Evolutionary conservation across 2,329 filamentous ascomycete genomes (phyloP).

Genomic region (Colletotrichum sp.): DNA sequence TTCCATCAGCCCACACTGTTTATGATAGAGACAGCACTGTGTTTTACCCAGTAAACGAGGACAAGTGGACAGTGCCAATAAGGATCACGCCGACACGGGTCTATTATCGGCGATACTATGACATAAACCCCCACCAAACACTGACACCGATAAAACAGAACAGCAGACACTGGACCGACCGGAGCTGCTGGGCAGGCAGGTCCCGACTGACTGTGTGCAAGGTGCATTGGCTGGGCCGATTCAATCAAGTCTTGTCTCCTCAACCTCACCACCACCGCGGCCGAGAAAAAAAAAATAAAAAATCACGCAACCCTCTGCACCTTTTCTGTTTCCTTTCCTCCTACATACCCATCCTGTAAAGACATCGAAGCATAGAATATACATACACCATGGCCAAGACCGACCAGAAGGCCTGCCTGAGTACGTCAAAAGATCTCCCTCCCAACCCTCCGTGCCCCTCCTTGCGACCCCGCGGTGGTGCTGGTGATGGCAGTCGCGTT

Average conservation of each 20-base stretch:
- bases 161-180: background rate
- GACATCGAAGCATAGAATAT: conserved; percentile 2
- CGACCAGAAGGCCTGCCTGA: conserved; percentile 66
- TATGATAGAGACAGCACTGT: background rate
- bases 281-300: conserved; percentile 24
- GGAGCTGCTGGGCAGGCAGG: background rate
- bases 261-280: conserved; percentile 28
- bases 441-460: conserved; percentile 29
- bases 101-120: conserved; percentile 20
- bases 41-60: too few relatives aligned
- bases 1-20: background rate
- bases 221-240: conserved; percentile 18
- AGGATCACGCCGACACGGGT: background rate
- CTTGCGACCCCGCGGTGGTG: conserved; percentile 16
- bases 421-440: conserved; percentile 51
- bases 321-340: background rate
- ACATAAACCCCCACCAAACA: conserved; percentile 21
- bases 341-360: background rate
- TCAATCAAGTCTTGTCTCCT: conserved; percentile 18
- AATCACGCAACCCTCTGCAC: conserved; percentile 34
- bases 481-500: background rate
- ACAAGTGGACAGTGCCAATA: background rate
- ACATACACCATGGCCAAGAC: conserved; percentile 53
- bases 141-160: conserved; percentile 14
- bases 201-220: background rate